Evolutionary conservation across 106 monocot species (phyloP), one percentile per base, ranked within the genome.

Genomic region (Ottelia alismoides): DNA sequence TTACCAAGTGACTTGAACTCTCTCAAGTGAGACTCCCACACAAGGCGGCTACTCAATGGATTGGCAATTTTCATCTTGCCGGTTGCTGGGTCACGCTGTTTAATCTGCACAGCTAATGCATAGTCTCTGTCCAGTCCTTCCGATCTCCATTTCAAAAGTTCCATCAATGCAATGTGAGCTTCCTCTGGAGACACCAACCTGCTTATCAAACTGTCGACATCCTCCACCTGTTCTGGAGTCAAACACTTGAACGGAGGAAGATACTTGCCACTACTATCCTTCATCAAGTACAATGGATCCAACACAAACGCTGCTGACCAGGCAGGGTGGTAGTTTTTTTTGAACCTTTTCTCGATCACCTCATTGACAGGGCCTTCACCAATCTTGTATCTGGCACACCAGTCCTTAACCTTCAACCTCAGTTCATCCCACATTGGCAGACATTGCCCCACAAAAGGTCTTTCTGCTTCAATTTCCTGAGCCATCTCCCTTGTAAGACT

Each of bases 61-160:
- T 88, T 78, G 0, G 73, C 78, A 12, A 88, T 47, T 67, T 67
- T 73, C 88, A 82, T 76, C 76, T 82, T 88, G 47, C 78, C 82
- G 4, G 88, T 79, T 18, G 32, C 29, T 0, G 82, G 78, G 19
- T 88, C 82, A 21, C 32, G 56, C 72, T 82, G 73, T 73, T 79
- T 88, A 67, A 82, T 63, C 67, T 88, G 82, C 35, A 88, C 88
- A 2, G 88, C 88, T 57, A 75, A 82, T 0, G 88, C 82, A 24
- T 88, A 88, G 2, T 76, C 12, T 29, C 80, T 69, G 63, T 88
- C 82, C 27, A 88, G 56, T 22, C 88, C 88, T 40, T 88, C 88
- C 0, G 78, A 56, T 53, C 88, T 67, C 88, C 88, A 88, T 43
- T 73, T 88, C 88, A 88, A 78, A 20, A 88, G 65, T 67, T 88